Evolutionary conservation across 495 filamentous ascomycete species (phyloP).

Genomic region (Paragyromitra xinjiangensis): DNA sequence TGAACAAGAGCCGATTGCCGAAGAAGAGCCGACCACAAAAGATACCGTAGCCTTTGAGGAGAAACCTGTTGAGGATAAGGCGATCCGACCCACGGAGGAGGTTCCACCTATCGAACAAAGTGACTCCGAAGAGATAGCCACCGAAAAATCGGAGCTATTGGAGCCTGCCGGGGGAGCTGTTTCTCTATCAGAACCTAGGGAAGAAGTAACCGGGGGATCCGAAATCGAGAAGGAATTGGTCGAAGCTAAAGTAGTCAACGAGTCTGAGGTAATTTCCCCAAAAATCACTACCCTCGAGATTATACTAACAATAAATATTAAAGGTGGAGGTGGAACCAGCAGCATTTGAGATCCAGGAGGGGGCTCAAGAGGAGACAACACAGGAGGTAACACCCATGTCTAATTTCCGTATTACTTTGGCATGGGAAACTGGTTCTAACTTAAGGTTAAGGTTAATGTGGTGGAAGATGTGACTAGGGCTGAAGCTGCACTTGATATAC

Average conservation of each 20-base stretch:
- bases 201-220: neutral
- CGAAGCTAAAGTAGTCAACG: neutral
- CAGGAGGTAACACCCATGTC: constrained; percentile 5
- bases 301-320: constrained; percentile 5
- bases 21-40: neutral
- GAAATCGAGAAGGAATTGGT: neutral
- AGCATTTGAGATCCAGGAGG: neutral
- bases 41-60: neutral
- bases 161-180: constrained; percentile 4
- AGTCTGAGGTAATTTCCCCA: constrained; percentile 8
- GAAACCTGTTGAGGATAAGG: constrained; percentile 35
- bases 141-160: constrained; percentile 5
- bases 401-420: neutral
- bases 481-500: neutral
- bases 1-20: neutral
- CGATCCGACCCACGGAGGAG: constrained; percentile 7
- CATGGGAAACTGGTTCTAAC: neutral
- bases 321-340: neutral
- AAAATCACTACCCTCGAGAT: neutral
- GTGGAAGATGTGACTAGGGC: neutral
- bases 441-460: neutral
- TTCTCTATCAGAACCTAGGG: neutral
- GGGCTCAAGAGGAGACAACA: neutral
- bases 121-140: neutral
- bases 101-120: constrained; percentile 5